phyloP scores from a whole-genome alignment of 2,329 filamentous ascomycete species.

The Dothiorella sarmentorum region DNA sequence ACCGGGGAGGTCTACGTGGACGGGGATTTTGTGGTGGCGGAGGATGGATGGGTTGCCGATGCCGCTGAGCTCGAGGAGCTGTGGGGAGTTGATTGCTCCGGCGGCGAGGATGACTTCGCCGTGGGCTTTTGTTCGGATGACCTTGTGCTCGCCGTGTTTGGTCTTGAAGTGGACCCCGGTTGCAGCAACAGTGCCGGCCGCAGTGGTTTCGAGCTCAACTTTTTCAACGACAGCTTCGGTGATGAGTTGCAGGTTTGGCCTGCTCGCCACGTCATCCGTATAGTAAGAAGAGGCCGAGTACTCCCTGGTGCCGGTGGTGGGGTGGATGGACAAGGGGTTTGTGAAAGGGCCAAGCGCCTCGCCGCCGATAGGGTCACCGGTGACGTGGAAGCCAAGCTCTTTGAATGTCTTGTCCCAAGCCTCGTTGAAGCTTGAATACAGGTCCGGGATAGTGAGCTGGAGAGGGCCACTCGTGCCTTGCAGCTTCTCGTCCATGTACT shows the following conservation, averaged over 20 bases:
- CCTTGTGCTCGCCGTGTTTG: constrained; percentile 8
- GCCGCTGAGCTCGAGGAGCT: constrained; percentile 20
- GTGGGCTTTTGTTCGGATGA: constrained; percentile 23
- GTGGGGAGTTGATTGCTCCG: constrained; percentile 26
- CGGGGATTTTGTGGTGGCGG: constrained; percentile 19
- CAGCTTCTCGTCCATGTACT: constrained; percentile 4
- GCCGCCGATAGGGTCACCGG: constrained; percentile 19
- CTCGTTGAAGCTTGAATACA: constrained; percentile 7
- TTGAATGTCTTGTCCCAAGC: constrained; percentile 23
- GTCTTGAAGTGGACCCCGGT: constrained; percentile 5
- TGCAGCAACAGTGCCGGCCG: background rate
- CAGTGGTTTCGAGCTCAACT: constrained; percentile 15
- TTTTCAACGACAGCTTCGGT: constrained; percentile 13
- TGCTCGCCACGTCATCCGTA: background rate
- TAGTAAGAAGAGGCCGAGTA: constrained; percentile 22
- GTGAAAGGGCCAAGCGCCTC: constrained; percentile 20
- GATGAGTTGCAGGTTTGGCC: constrained; percentile 18
- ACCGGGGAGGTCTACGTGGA: constrained; percentile 23
- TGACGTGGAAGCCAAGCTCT: constrained; percentile 18
- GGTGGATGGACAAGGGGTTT: constrained; percentile 10
- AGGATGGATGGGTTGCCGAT: constrained; percentile 22
- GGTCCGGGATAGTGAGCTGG: constrained; percentile 13
- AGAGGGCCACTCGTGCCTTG: constrained; percentile 23
- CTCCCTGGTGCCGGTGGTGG: constrained; percentile 11
- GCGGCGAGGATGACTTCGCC: constrained; percentile 28